Evolutionary conservation across 2,329 filamentous ascomycete genomes (phyloP).

Genomic region (Apiospora malaysiana): DNA sequence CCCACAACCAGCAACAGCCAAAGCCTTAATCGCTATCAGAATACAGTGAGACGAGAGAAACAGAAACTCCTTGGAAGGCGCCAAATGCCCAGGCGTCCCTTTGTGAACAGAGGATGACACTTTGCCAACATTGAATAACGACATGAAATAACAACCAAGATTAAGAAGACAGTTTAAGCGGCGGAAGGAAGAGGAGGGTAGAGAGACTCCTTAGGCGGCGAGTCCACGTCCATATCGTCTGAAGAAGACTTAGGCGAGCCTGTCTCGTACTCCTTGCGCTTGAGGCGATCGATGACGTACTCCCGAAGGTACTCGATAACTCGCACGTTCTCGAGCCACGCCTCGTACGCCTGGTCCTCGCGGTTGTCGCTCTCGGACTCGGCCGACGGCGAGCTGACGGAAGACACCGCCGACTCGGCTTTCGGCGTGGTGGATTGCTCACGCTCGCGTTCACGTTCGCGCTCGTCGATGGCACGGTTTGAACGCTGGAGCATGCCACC

Average conservation of each 20-base stretch:
- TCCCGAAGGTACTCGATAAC: slow-evolving; percentile 67
- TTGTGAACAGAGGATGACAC: not conserved
- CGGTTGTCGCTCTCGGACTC: slow-evolving; percentile 60
- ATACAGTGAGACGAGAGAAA: slow-evolving; percentile 11
- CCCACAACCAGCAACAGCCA: not conserved
- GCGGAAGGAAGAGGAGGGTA: slow-evolving; percentile 41
- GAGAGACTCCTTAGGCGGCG: slow-evolving; percentile 41
- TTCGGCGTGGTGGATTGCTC: slow-evolving; percentile 52
- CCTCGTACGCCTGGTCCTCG: slow-evolving; percentile 66
- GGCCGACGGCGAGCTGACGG: slow-evolving; percentile 60
- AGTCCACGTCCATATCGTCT: slow-evolving; percentile 41
- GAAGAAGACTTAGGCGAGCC: slow-evolving; percentile 43
- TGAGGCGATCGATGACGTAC: slow-evolving; percentile 62
- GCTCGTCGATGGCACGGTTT: slow-evolving; percentile 46
- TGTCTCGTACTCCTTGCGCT: slow-evolving; percentile 58
- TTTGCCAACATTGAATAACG: not conserved
- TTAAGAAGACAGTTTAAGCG: not conserved
- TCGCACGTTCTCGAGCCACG: slow-evolving; percentile 70
- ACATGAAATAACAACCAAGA: not conserved
- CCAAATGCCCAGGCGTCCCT: not conserved
- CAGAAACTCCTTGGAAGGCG: not conserved
- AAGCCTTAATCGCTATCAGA: slow-evolving; percentile 9
- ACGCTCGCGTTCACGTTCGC: slow-evolving; percentile 36
- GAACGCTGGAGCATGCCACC: slow-evolving; percentile 71
- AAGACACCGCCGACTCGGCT: slow-evolving; percentile 48